Evolutionary conservation across 1,139 yeast genomes (phyloP).

Genomic region (Diutina catenulata): DNA sequence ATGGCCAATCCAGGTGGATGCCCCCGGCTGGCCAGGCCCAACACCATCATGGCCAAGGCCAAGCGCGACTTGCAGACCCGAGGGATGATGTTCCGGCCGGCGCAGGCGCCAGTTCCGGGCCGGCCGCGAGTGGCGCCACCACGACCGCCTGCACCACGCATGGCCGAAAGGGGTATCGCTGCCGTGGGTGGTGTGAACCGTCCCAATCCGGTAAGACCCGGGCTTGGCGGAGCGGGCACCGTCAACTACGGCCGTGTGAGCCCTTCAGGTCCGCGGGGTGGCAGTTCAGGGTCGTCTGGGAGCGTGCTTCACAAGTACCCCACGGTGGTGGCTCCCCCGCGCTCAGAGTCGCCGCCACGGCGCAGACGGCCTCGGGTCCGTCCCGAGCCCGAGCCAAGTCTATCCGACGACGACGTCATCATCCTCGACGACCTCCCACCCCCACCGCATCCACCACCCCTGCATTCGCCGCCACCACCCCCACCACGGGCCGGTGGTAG

Average conservation of each 20-base stretch:
- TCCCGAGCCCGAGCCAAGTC: background rate
- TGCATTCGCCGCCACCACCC: background rate
- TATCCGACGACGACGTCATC: background rate
- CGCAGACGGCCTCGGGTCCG: background rate
- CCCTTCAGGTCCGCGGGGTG: too few relatives aligned
- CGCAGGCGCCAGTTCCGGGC: background rate
- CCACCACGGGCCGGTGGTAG: too few relatives aligned
- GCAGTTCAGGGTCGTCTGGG: too few relatives aligned
- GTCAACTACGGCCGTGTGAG: too few relatives aligned
- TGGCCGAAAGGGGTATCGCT: background rate
- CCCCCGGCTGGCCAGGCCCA: background rate
- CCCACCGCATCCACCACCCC: background rate
- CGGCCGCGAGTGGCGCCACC: background rate
- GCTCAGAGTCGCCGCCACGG: background rate
- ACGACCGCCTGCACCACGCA: background rate
- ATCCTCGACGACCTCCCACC: background rate
- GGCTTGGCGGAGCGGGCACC: too few relatives aligned
- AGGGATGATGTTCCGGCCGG: background rate
- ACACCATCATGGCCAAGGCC: background rate
- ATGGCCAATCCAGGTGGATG: background rate
- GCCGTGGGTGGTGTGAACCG: too few relatives aligned
- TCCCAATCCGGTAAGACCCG: background rate
- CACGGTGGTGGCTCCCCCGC: background rate
- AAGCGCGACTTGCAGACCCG: background rate
- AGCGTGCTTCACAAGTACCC: background rate